Base-by-base conservation (phyloP, 306 rosid genomes). In the Abrus pulchellus region DNA sequence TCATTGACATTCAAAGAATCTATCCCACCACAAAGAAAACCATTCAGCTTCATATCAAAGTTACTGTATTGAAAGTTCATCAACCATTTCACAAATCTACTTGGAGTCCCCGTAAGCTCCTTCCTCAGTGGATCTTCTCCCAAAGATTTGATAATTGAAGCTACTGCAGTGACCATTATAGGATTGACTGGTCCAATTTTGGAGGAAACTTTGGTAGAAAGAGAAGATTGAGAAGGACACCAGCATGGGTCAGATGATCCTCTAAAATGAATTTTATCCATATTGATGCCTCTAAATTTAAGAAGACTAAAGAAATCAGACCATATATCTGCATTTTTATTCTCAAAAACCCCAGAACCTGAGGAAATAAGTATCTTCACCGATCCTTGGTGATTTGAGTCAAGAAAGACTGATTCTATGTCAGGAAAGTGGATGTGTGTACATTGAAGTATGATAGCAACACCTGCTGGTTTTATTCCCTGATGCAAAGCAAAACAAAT, bases 91-190 rank as follows among this genome's bases (percentile, higher is more conserved):
- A 93, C 94, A 49, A 93, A 96, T 34, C 93, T 90, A 67, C 78
- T 79, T 56, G 99, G 98, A 55, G 97, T 96, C 73, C 93, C 97
- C 64, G 70, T 40, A 7, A 96, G 97, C 86, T 93, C 98, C 78
- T 89, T 81, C 83, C 97, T 86, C 70, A 79, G 70, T 30, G 98
- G 99, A 63, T 96, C 99, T 90, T 96, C 99, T 71, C 97, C 98
- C 81, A 96, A 44, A 55, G 97, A 92, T 84, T 86, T 82, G 76
- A 96, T 90, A 81, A 96, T 89, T 7, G 97, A 90, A 71, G 89
- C 68, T 43, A 87, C 97, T 9, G 98, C 98, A 57, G 84, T 40
- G 44, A 77, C 86, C 97, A 92, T 89, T 66, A 50, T 84, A 1
- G 86, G 91, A 80, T 89, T 91, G 56, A 57, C 49, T 0, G 80